These are phyloP conservation scores for Dichotomocladium elegans DNA, from an alignment of 371 early-diverging fungal genomes.

Conservation along the genomic window DNA sequence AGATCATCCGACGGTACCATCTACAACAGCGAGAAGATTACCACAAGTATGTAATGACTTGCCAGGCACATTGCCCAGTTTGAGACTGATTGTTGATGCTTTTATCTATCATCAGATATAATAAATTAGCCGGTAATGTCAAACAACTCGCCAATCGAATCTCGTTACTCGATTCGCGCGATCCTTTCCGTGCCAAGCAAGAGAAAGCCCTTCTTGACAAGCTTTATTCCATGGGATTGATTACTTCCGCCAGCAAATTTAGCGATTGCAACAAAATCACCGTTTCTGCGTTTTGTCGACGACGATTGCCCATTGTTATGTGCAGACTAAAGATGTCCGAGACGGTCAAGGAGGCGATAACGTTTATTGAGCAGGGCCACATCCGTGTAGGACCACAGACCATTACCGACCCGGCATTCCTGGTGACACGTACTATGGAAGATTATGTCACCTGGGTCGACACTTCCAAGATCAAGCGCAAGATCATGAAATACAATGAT, in stretches of 20 bases:
- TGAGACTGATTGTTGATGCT: neutral
- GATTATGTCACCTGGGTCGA: constrained; percentile 99
- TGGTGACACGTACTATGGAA: constrained; percentile 91
- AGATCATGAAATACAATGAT: constrained; percentile 97
- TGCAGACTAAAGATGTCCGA: constrained; percentile 95
- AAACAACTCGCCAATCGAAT: constrained; percentile 87
- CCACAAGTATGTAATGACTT: constrained; percentile 61
- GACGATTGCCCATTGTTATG: constrained; percentile 95
- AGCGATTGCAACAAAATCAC: constrained; percentile 87
- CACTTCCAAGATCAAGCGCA: constrained; percentile 95
- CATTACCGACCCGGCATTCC: constrained; percentile 89
- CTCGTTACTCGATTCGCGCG: constrained; percentile 85
- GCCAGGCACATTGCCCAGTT: neutral
- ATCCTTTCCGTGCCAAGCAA: constrained; percentile 78
- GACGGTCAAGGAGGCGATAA: constrained; percentile 91
- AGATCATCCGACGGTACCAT: constrained; percentile 91
- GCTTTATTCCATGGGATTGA: constrained; percentile 89
- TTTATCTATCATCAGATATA: constrained; percentile 68
- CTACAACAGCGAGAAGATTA: constrained; percentile 96
- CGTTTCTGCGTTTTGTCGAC: constrained; percentile 91
- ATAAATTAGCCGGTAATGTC: constrained; percentile 85
- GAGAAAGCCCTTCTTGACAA: constrained; percentile 87
- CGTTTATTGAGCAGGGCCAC: constrained; percentile 98
- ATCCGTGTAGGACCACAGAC: constrained; percentile 93
- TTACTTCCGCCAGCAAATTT: constrained; percentile 82